Conservation (phyloP, 768 basidiomycete genomes). For the Amanita muscaria region DNA sequence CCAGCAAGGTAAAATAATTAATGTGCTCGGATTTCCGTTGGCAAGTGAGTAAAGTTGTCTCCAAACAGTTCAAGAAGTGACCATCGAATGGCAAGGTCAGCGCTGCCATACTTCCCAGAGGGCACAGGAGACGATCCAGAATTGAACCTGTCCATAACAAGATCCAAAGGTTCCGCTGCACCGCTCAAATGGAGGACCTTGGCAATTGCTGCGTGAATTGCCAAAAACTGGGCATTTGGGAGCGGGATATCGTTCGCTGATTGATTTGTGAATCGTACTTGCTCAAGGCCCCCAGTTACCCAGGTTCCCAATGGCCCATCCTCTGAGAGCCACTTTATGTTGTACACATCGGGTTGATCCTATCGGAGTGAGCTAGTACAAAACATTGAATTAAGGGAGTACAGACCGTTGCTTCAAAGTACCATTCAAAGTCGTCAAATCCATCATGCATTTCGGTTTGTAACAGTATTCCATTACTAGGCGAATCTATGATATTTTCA, state of each 20-base stretch:
- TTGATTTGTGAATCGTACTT: conserved; percentile 3
- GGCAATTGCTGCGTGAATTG: conserved; percentile 4
- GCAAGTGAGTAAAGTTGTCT: conserved; percentile 1
- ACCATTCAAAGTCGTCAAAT: conserved; percentile 7
- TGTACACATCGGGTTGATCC: conserved; percentile 1
- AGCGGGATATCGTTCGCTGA: conserved; percentile 3
- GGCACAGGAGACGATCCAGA: conserved; percentile 5
- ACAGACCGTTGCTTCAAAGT: conserved; percentile 1
- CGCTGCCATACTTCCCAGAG: conserved; percentile 6
- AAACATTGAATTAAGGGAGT: conserved; percentile 1
- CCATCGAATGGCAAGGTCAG: conserved; percentile 7
- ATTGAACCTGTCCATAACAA: no score
- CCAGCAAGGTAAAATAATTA: no score
- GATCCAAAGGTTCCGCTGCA: conserved; percentile 5
- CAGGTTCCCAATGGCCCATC: neutral
- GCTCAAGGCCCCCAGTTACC: neutral
- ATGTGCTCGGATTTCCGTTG: neutral
- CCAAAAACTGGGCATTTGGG: conserved; percentile 4
- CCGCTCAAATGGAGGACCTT: conserved; percentile 6
- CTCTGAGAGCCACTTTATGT: conserved; percentile 5
- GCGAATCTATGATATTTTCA: conserved; percentile 7
- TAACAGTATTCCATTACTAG: conserved; percentile 3
- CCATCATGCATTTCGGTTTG: conserved; percentile 4
- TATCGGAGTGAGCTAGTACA: conserved; percentile 2
- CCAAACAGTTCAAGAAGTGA: conserved; percentile 5